These are phyloP conservation scores for Candida berthetii DNA, from an alignment of 805 yeast species.

Conservation along the genomic window DNA sequence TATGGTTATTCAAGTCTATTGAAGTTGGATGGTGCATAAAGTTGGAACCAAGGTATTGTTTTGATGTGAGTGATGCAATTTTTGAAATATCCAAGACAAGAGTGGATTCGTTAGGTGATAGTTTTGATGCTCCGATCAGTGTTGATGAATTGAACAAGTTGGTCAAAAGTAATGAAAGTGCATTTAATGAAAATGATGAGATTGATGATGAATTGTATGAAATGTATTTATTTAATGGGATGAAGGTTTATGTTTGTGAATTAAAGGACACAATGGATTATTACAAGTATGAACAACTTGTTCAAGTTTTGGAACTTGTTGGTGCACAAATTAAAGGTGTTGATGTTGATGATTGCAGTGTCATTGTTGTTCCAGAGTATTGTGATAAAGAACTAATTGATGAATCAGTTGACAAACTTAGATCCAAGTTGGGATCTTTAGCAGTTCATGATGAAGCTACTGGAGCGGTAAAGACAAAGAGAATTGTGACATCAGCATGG, in stretches of 20 bases:
- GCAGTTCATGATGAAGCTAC: constrained; percentile 2
- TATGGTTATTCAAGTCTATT: constrained; percentile 71
- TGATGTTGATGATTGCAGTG: constrained; percentile 23
- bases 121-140: constrained; percentile 32
- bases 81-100: constrained; percentile 22
- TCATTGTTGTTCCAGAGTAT: constrained; percentile 30
- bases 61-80: constrained; percentile 29
- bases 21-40: constrained; percentile 32
- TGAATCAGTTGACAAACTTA: constrained; percentile 2
- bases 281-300: constrained; percentile 9
- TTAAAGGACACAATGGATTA: constrained; percentile 3
- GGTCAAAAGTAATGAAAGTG: not conserved
- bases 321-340: constrained; percentile 34
- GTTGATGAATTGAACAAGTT: constrained; percentile 1
- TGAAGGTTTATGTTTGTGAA: constrained; percentile 26
- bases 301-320: constrained; percentile 27
- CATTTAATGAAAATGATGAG: constrained; percentile 3
- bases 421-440: constrained; percentile 6
- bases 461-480: constrained; percentile 16
- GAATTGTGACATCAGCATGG: constrained; percentile 33
- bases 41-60: constrained; percentile 58
- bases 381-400: constrained; percentile 1
- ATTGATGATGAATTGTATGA: constrained; percentile 11
- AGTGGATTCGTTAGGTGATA: constrained; percentile 60
- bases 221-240: constrained; percentile 27